Evolutionary conservation across 176 grass and related monocot species (phyloP).

Genomic region (Phoenix dactylifera): DNA sequence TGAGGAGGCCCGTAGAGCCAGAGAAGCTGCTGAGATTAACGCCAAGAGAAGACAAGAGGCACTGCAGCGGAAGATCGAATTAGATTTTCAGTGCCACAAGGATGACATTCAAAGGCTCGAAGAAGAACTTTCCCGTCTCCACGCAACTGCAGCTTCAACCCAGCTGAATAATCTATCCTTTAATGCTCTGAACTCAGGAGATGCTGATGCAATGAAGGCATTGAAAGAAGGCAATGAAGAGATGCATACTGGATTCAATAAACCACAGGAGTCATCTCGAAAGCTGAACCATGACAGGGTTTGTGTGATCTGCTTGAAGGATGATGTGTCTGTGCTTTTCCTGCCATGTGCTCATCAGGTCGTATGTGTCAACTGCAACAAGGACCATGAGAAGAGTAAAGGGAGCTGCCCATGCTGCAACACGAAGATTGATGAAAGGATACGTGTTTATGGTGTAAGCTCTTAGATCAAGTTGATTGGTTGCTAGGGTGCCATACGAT

Average conservation of each 20-base stretch:
- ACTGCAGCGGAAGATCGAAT: conserved; percentile 44
- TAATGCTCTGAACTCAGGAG: conserved; percentile 9
- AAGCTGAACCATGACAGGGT: conserved; percentile 28
- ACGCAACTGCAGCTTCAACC: conserved; percentile 25
- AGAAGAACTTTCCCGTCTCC: conserved; percentile 43
- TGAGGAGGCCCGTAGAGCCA: conserved; percentile 51
- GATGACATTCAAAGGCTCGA: conserved; percentile 63
- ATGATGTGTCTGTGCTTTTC: conserved; percentile 50
- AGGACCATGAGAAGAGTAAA: conserved; percentile 36
- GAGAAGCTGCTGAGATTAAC: conserved; percentile 40
- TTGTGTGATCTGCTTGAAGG: conserved; percentile 48
- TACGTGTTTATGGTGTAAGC: conserved; percentile 64
- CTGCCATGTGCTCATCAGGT: conserved; percentile 70
- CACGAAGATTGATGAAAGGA: conserved; percentile 57
- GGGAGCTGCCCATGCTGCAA: conserved; percentile 60
- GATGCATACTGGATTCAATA: conserved; percentile 19
- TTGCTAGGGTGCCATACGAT: too few species aligned
- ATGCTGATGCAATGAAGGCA: conserved; percentile 7
- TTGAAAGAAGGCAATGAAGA: conserved; percentile 33
- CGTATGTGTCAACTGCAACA: conserved; percentile 48
- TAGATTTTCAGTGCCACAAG: conserved; percentile 60
- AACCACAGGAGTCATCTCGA: conserved; percentile 20
- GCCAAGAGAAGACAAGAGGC: conserved; percentile 41
- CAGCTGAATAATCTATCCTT: not conserved
- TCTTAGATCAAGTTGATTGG: conserved; percentile 12